Conservation (phyloP, 345 rosid species). For the Trapa incisa region DNA sequence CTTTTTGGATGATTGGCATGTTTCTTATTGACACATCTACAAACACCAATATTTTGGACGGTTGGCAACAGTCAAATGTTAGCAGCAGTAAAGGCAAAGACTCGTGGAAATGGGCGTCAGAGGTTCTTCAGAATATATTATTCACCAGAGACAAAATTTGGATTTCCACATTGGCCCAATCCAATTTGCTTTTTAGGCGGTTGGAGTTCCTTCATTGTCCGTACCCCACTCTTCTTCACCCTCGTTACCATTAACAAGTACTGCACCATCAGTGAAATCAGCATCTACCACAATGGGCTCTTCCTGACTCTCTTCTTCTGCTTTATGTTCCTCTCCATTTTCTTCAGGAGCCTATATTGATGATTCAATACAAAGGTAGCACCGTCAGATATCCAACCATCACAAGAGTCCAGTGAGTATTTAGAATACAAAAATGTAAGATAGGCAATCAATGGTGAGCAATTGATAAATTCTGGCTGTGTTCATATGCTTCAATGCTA, state of each 20-base stretch:
- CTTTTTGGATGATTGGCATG: too few species aligned
- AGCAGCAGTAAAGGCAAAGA: slow-evolving; percentile 9
- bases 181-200: slow-evolving; percentile 75
- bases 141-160: slow-evolving; percentile 94
- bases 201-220: slow-evolving; percentile 89
- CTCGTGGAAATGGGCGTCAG: slow-evolving; percentile 35
- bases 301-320: slow-evolving; percentile 56
- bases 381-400: background rate
- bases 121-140: slow-evolving; percentile 58
- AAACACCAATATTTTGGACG: too few species aligned
- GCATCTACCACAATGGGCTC: slow-evolving; percentile 67
- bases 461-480: background rate
- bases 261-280: slow-evolving; percentile 82
- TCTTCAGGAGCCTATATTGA: slow-evolving; percentile 32
- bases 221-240: slow-evolving; percentile 99
- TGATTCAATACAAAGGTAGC: background rate
- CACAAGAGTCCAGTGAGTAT: too few species aligned
- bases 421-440: background rate
- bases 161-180: slow-evolving; percentile 77
- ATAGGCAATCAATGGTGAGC: background rate
- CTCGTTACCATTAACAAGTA: slow-evolving; percentile 83
- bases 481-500: background rate
- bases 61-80: background rate
- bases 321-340: slow-evolving; percentile 43
- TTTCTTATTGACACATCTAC: too few species aligned